Conservation (phyloP, 768 basidiomycete genomes). For the Strobilomyces dryophilus region DNA sequence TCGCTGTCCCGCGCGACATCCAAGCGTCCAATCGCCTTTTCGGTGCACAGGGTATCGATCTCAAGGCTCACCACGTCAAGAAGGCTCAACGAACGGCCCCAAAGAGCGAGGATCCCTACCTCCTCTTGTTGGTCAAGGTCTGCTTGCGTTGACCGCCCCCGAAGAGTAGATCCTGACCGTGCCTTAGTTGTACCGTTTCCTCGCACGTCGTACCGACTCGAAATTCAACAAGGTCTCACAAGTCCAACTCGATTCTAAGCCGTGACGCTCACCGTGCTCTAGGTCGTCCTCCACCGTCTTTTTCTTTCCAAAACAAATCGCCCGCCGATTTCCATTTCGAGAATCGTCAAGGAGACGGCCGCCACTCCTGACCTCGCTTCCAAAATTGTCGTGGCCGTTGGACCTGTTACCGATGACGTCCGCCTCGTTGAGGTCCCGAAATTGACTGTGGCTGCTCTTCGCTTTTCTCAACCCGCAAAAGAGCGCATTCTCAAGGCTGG, state of each 20-base stretch:
- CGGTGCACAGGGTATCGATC: constrained; percentile 81
- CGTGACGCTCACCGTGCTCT: constrained; percentile 19
- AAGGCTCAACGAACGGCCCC: constrained; percentile 93
- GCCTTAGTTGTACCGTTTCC: constrained; percentile 92
- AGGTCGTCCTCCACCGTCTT: constrained; percentile 93
- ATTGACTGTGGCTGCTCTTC: constrained; percentile 88
- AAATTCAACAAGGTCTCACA: constrained; percentile 84
- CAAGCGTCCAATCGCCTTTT: constrained; percentile 9
- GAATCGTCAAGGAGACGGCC: constrained; percentile 80
- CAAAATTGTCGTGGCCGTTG: constrained; percentile 87
- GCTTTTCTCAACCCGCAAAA: constrained; percentile 89
- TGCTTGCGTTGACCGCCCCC: constrained; percentile 15
- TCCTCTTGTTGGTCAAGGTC: constrained; percentile 97
- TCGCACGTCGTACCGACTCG: constrained; percentile 94
- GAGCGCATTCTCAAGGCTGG: constrained; percentile 95
- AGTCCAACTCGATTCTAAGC: constrained; percentile 2
- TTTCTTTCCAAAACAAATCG: constrained; percentile 98
- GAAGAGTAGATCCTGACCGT: constrained; percentile 6
- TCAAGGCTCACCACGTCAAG: constrained; percentile 97
- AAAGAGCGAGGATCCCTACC: constrained; percentile 98
- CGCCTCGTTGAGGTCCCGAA: constrained; percentile 85
- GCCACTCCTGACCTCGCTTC: constrained; percentile 60
- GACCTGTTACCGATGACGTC: constrained; percentile 93
- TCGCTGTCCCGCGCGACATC: constrained; percentile 37
- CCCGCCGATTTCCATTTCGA: constrained; percentile 91